Conservation (phyloP, 73 alveolate species). For the Blepharisma stoltei region DNA sequence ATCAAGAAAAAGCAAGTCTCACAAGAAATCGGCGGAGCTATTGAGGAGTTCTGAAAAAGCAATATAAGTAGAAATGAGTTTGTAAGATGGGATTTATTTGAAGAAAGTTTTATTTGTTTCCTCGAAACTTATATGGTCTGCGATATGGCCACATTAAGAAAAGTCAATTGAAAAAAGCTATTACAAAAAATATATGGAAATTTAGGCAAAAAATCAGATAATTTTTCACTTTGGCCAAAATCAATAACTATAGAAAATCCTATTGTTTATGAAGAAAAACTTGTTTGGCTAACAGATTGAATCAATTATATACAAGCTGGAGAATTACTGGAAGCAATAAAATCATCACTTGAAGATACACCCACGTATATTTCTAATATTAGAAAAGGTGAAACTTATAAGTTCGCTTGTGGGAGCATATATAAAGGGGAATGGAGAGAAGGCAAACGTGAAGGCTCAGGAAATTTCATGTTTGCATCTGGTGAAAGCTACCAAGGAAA, state of each 20-base stretch:
- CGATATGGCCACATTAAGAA: background rate
- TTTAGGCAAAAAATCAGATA: background rate
- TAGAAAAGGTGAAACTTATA: background rate
- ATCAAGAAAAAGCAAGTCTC: background rate
- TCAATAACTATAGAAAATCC: background rate
- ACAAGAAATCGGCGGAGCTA: background rate
- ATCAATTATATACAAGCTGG: background rate
- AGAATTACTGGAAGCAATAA: background rate
- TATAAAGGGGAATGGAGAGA: constrained; percentile 25
- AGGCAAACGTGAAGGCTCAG: constrained; percentile 17
- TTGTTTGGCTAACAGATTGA: background rate
- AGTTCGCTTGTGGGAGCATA: constrained; percentile 1
- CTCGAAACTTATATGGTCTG: background rate
- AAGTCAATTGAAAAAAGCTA: constrained; percentile 3
- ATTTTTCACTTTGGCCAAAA: constrained; percentile 1
- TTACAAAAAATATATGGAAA: constrained; percentile 2
- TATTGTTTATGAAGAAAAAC: background rate
- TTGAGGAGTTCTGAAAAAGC: constrained; percentile 2
- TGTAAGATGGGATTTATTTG: constrained; percentile 24
- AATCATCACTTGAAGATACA: background rate
- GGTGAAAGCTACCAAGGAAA: constrained; percentile 2
- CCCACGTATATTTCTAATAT: background rate
- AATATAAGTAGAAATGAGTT: background rate
- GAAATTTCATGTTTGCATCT: background rate
- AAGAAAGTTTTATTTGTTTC: background rate